These are phyloP conservation scores for Sonneratia alba DNA, from an alignment of 345 rosid species.

Conservation along the genomic window DNA sequence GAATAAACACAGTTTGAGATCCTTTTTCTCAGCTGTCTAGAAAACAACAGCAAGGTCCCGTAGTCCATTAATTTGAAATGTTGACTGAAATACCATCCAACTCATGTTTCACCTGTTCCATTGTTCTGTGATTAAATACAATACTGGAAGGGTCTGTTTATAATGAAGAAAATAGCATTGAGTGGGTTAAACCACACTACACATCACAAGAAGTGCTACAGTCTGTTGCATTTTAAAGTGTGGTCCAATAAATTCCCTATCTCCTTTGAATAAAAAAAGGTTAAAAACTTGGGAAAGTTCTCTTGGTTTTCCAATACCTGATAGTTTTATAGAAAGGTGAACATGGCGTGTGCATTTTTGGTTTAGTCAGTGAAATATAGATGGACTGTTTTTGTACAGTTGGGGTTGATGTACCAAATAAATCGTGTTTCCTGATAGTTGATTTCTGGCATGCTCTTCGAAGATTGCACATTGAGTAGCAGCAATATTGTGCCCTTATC, in stretches of 20 bases:
- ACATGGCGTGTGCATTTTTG: background rate
- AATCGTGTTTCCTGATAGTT: background rate
- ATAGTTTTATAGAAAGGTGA: background rate
- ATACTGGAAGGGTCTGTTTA: too few species aligned
- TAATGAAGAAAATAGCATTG: too few species aligned
- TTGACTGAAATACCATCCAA: background rate
- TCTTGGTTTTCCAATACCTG: too few species aligned
- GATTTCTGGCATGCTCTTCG: background rate
- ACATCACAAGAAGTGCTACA: too few species aligned
- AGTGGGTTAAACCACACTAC: too few species aligned
- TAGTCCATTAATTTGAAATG: background rate
- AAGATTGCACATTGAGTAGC: background rate
- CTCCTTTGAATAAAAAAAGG: too few species aligned
- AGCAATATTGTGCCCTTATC: background rate
- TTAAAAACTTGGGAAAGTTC: too few species aligned
- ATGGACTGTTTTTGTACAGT: background rate
- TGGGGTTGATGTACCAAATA: background rate
- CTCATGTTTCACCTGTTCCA: too few species aligned
- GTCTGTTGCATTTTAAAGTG: too few species aligned
- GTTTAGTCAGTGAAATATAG: too few species aligned
- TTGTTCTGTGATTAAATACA: too few species aligned
- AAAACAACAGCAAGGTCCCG: background rate
- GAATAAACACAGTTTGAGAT: background rate
- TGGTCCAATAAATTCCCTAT: too few species aligned
- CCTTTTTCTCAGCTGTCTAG: background rate